Conservation (phyloP, 1,284 basidiomycete genomes). For the Exsudoporus floridanus region DNA sequence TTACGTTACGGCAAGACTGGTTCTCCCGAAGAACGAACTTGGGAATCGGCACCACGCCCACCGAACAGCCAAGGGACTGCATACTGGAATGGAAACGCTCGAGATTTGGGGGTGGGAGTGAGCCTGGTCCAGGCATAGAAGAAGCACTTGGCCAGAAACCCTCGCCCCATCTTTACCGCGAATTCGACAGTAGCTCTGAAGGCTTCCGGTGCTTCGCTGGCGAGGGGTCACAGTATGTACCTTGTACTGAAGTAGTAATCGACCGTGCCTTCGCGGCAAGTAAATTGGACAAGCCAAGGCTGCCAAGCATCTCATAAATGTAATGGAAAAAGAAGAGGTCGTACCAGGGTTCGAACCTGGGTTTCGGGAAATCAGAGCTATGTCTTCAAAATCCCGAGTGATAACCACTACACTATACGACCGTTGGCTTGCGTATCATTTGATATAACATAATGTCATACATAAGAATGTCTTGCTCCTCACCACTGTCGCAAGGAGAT, state of each 20-base stretch:
- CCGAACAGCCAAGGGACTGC: neutral
- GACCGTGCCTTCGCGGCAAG: neutral
- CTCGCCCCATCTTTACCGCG: neutral
- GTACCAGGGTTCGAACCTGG: conserved; percentile 41
- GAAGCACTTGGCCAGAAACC: neutral
- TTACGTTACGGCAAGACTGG: conserved; percentile 16
- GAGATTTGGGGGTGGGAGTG: neutral
- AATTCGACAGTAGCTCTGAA: neutral
- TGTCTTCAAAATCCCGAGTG: conserved; percentile 38
- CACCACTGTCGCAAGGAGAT: too few relatives aligned
- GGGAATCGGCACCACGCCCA: neutral
- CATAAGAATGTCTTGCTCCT: too few relatives aligned
- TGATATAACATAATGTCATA: neutral
- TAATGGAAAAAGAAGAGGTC: conserved; percentile 20
- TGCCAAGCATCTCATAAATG: neutral
- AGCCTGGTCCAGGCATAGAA: neutral
- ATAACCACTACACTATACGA: conserved; percentile 41
- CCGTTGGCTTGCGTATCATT: neutral
- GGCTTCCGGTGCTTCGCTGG: neutral
- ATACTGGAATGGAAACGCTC: conserved; percentile 8
- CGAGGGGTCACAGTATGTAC: neutral
- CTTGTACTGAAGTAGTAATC: neutral
- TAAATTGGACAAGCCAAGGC: neutral
- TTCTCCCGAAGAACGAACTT: conserved; percentile 4
- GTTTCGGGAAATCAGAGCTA: conserved; percentile 32